Conservation (phyloP, 306 rosid genomes). For the Quercus mongolica region DNA sequence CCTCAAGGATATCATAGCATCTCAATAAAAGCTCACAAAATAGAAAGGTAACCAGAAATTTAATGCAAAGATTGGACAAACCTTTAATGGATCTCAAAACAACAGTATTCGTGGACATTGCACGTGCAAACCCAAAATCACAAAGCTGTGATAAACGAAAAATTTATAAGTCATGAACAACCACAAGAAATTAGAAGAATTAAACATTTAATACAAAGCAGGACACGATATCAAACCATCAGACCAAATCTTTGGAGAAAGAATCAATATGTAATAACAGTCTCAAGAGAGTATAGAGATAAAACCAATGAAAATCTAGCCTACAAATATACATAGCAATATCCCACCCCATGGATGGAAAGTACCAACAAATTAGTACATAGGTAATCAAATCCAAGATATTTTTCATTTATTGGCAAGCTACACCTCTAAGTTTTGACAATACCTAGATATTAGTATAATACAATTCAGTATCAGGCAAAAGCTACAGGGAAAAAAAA, state of each 20-base stretch:
- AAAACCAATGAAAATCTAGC: background rate
- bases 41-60: conserved; percentile 1
- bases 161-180: background rate
- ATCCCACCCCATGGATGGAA: background rate
- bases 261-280: background rate
- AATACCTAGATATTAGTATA: background rate
- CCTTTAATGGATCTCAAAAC: conserved; percentile 97
- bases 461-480: background rate
- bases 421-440: background rate
- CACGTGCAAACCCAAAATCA: conserved; percentile 99
- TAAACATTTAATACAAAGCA: background rate
- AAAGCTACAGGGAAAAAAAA: background rate
- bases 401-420: background rate
- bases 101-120: conserved; percentile 97
- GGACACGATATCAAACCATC: background rate
- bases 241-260: background rate
- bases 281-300: background rate
- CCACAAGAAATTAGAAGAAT: background rate
- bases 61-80: conserved; percentile 29
- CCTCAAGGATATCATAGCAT: background rate
- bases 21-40: conserved; percentile 10
- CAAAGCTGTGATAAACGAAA: conserved; percentile 63
- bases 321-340: background rate
- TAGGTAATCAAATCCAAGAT: background rate
- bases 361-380: background rate